These are phyloP conservation scores for Suillus paluster DNA, from an alignment of 768 basidiomycete species.

Conservation along the genomic window DNA sequence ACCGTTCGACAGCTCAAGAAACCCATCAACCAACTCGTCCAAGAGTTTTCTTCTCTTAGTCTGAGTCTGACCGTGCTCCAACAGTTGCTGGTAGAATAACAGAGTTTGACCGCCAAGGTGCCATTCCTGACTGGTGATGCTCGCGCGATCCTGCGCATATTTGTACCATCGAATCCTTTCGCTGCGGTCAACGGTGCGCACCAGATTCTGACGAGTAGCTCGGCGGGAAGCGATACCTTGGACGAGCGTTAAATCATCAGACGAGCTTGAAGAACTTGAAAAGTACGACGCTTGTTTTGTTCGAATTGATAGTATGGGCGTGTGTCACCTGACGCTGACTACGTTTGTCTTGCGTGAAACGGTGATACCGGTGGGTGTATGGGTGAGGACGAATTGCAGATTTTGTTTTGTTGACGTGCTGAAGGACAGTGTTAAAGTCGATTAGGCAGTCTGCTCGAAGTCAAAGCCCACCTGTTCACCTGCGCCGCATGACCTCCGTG, in stretches of 20 bases:
- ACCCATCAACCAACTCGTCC: too few species aligned
- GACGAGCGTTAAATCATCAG: constrained; percentile 77
- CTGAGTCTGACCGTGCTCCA: too few species aligned
- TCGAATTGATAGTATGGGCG: neutral
- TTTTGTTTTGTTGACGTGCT: constrained; percentile 99
- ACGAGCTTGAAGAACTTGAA: constrained; percentile 86
- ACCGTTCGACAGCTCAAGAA: too few species aligned
- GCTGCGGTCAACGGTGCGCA: constrained; percentile 83
- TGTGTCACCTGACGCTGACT: constrained; percentile 84
- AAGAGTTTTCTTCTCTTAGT: too few species aligned
- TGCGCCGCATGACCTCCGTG: constrained; percentile 81
- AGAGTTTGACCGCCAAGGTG: too few species aligned
- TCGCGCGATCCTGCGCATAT: constrained; percentile 86
- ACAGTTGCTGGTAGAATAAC: too few species aligned
- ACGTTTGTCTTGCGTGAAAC: constrained; percentile 99
- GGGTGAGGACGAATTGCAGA: constrained; percentile 95
- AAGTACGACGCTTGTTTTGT: constrained; percentile 85
- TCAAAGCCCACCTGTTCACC: constrained; percentile 79
- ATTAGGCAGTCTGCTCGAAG: neutral
- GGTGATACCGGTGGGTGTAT: constrained; percentile 86
- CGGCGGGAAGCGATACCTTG: constrained; percentile 74
- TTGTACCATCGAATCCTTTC: constrained; percentile 98
- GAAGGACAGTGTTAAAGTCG: constrained; percentile 4
- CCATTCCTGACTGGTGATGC: too few species aligned
- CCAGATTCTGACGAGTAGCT: too few species aligned